Evolutionary conservation across 805 yeast species (phyloP).

Genomic region (Alloascoidea africana): DNA sequence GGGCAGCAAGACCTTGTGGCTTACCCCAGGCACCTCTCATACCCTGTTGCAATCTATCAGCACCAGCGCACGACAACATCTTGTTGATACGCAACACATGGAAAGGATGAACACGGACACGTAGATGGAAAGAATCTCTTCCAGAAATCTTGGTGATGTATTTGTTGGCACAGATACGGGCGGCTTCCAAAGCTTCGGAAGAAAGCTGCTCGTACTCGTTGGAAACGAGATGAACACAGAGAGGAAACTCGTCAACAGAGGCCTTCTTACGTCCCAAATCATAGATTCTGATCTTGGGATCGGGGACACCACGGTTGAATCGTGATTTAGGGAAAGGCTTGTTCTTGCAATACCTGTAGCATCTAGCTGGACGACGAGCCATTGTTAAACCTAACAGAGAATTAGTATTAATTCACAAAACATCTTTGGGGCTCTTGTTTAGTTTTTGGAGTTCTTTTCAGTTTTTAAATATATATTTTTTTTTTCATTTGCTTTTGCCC

Average conservation of each 20-base stretch:
- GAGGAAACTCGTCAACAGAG: constrained; percentile 97
- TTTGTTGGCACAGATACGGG: constrained; percentile 99
- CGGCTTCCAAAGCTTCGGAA: constrained; percentile 99
- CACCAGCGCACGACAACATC: constrained; percentile 99
- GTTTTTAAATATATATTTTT: too few species aligned
- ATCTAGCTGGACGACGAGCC: constrained; percentile 99
- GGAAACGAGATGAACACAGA: constrained; percentile 97
- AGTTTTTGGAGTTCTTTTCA: too few species aligned
- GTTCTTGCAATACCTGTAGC: constrained; percentile 99
- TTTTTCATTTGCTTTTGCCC: too few species aligned
- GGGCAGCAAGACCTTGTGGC: constrained; percentile 99
- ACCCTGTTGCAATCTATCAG: constrained; percentile 99
- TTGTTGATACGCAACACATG: constrained; percentile 99
- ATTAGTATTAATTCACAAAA: constrained; percentile 6
- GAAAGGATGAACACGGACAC: constrained; percentile 99
- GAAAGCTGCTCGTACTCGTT: constrained; percentile 99
- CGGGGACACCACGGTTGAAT: constrained; percentile 99
- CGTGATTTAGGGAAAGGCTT: constrained; percentile 99
- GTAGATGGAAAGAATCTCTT: constrained; percentile 99
- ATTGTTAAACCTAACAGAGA: constrained; percentile 53
- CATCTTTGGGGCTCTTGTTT: too few species aligned
- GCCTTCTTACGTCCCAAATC: constrained; percentile 99
- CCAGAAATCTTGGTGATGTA: constrained; percentile 96
- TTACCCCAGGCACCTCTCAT: constrained; percentile 99
- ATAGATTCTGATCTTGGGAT: constrained; percentile 97